These are phyloP conservation scores for Ophidiomyces ophidiicola DNA, from an alignment of 2,329 filamentous ascomycete genomes.

Conservation along the genomic window DNA sequence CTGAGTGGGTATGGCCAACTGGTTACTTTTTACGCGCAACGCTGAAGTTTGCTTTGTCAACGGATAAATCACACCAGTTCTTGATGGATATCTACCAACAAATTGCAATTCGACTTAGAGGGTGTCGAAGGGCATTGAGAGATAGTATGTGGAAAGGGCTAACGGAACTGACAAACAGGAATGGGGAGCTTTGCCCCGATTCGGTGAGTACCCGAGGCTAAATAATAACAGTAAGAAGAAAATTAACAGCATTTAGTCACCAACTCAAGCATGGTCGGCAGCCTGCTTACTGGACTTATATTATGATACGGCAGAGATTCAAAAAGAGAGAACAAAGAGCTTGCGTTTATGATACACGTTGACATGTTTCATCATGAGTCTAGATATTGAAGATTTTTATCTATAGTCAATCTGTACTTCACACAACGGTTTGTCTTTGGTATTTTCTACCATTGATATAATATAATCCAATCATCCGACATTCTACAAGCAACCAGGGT, in stretches of 20 bases:
- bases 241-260: constrained; percentile 46
- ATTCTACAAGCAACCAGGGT: no score
- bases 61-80: constrained; percentile 49
- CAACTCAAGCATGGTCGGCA: constrained; percentile 93
- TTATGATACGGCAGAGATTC: constrained; percentile 55
- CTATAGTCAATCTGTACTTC: no score
- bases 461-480: no score
- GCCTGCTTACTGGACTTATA: constrained; percentile 91
- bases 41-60: constrained; percentile 74
- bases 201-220: constrained; percentile 51
- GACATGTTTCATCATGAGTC: no score
- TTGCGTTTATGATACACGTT: background rate
- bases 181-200: constrained; percentile 70
- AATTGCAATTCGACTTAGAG: constrained; percentile 67
- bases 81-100: constrained; percentile 87
- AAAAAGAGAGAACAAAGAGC: background rate
- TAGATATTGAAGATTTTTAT: no score
- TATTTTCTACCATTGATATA: no score
- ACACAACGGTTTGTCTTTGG: no score
- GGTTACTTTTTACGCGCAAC: constrained; percentile 90
- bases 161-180: constrained; percentile 84
- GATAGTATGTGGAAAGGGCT: constrained; percentile 79
- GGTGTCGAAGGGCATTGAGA: constrained; percentile 73
- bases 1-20: constrained; percentile 96
- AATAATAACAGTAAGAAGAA: constrained; percentile 2